Evolutionary conservation across 192 early-diverging fungal species (phyloP).

Genomic region (Backusella westeae): DNA sequence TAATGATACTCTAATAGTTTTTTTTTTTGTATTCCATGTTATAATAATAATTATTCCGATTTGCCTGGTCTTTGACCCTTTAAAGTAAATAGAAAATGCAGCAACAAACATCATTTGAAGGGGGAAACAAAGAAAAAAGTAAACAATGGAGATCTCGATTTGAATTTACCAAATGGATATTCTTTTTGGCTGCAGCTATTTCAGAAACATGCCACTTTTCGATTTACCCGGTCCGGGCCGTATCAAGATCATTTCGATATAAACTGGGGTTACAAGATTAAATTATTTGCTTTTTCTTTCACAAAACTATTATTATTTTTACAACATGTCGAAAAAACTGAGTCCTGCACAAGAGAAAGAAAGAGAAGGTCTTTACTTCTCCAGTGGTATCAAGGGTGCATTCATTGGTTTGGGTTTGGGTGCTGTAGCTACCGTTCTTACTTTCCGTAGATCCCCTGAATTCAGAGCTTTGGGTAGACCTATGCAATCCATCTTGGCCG

Average conservation of each 20-base stretch:
- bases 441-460: constrained; percentile 29
- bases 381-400: constrained; percentile 35
- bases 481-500: constrained; percentile 35
- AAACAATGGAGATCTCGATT: not conserved
- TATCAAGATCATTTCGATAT: not conserved
- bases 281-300: not conserved
- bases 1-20: too few species aligned
- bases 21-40: too few species aligned
- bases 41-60: not conserved
- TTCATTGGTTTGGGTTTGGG: constrained; percentile 39
- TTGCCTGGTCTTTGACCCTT: not conserved
- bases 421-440: constrained; percentile 33
- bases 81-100: not conserved
- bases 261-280: not conserved
- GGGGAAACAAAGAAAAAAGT: not conserved
- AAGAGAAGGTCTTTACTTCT: constrained; percentile 20
- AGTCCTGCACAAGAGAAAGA: constrained; percentile 30
- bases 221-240: constrained; percentile 6
- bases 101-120: not conserved
- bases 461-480: constrained; percentile 32
- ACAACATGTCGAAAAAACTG: not conserved
- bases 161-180: not conserved
- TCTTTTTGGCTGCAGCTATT: not conserved
- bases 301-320: not conserved
- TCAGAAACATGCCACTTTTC: constrained; percentile 6